Evolutionary conservation across 2,329 filamentous ascomycete species (phyloP).

Genomic region (Penicillium sp.): DNA sequence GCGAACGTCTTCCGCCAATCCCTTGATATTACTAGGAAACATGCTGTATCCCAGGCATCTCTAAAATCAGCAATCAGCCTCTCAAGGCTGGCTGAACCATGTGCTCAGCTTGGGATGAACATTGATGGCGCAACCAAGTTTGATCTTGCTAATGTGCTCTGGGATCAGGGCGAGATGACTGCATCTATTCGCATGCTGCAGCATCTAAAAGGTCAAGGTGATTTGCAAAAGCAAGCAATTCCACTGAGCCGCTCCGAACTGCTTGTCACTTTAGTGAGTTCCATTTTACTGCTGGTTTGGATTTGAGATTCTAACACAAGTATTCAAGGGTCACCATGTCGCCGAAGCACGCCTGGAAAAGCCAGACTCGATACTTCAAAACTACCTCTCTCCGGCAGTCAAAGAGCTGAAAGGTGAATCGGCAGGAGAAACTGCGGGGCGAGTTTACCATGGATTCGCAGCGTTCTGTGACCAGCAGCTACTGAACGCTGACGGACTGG

Average conservation of each 20-base stretch:
- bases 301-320: conserved; percentile 1
- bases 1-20: conserved; percentile 74
- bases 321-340: conserved; percentile 70
- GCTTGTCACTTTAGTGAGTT: conserved; percentile 71
- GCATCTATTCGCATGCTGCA: conserved; percentile 88
- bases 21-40: conserved; percentile 73
- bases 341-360: conserved; percentile 89
- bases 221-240: conserved; percentile 68
- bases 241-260: conserved; percentile 73
- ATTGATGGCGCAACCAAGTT: conserved; percentile 76
- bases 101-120: conserved; percentile 68
- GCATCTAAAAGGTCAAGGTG: conserved; percentile 62
- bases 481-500: conserved; percentile 78
- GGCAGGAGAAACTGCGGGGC: conserved; percentile 72
- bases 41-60: conserved; percentile 81
- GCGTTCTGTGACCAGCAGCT: conserved; percentile 93
- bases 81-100: conserved; percentile 71
- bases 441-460: conserved; percentile 93
- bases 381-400: conserved; percentile 82
- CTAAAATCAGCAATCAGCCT: conserved; percentile 81
- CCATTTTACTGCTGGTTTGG: not conserved
- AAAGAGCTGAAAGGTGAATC: conserved; percentile 71
- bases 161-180: conserved; percentile 89
- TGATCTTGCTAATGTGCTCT: conserved; percentile 85
- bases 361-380: conserved; percentile 82